Base-by-base conservation (phyloP, 2,329 filamentous ascomycete genomes). In the Hypoxylon sp. region DNA sequence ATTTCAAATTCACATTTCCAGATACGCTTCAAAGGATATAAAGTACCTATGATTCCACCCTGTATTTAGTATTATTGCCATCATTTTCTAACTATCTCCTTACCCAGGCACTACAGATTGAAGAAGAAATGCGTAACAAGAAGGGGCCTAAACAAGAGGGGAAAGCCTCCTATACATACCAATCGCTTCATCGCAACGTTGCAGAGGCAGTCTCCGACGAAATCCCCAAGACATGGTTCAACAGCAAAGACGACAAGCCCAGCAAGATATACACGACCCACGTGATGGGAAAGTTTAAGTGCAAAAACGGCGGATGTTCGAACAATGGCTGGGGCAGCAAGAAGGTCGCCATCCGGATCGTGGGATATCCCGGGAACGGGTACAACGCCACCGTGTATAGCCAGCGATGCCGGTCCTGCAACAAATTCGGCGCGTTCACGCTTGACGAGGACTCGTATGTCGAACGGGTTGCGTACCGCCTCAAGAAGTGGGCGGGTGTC, bases 351-450 rank as follows among this genome's bases (percentile, higher is more conserved):
- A 71, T 74, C 30, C 17, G 50, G 17, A 73, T 74, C 25, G 66
- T 72, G 10, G 63, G 69, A 42, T 77, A 73, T 49, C 31, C 46
- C 1, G 33, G 50, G 1, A 57, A 65, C 1, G 54, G 61, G 14
- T 77, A 77, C 58, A 75, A 76, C 37, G 76, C 73, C 13, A 56
- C 35, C 22, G 73, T 77, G 1, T 77, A 69, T 31, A 72, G 73
- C 7, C 76, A 77, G 40, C 74, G 68, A 11, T 77, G 75, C 51
- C 62, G 17, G 25, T 44, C 30, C 1, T 77, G 76, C 57, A 58
- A 69, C 2, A 17, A 20, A 1, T 58, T 77, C 7, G 67, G 73
- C 46, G 57, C 55, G 4, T 66, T 75, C 0, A 58, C 51, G 0
- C 58, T 76, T 5, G 67, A 77, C 48, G 59, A 66, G 10, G 25